These are phyloP conservation scores for Cyclostephanos tholiformis DNA, from an alignment of 108 stramenopile species.

Conservation along the genomic window DNA sequence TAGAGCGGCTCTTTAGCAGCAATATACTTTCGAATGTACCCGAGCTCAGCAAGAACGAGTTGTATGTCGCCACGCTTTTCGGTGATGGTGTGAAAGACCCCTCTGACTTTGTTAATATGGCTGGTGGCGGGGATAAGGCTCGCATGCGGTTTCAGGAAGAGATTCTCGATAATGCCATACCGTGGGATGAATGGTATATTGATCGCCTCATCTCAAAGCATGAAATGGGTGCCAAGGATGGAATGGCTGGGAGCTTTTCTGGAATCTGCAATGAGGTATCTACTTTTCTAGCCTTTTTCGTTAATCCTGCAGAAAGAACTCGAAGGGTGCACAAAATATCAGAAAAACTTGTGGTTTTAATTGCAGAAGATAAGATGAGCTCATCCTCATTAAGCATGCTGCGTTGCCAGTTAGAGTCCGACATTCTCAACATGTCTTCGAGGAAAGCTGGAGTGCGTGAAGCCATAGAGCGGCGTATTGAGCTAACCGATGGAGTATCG, in stretches of 20 bases:
- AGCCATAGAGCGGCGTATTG: slow-evolving; percentile 38
- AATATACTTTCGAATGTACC: slow-evolving; percentile 52
- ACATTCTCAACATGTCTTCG: slow-evolving; percentile 56
- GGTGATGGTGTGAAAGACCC: slow-evolving; percentile 76
- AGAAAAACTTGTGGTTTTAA: slow-evolving; percentile 45
- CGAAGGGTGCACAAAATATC: slow-evolving; percentile 52
- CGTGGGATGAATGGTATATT: slow-evolving; percentile 80
- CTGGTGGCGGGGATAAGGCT: slow-evolving; percentile 36
- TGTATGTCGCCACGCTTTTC: slow-evolving; percentile 72
- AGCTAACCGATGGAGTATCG: slow-evolving; percentile 35
- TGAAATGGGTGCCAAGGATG: slow-evolving; percentile 37
- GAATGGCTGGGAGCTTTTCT: slow-evolving; percentile 43
- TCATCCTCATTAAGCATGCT: slow-evolving; percentile 36
- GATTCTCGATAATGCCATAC: slow-evolving; percentile 52
- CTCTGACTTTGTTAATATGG: slow-evolving; percentile 71
- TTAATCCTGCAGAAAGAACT: slow-evolving; percentile 60
- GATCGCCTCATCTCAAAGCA: slow-evolving; percentile 49
- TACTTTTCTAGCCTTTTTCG: slow-evolving; percentile 59
- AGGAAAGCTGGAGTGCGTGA: slow-evolving; percentile 56
- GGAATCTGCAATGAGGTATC: slow-evolving; percentile 64
- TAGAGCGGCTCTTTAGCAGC: slow-evolving; percentile 69
- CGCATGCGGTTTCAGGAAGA: slow-evolving; percentile 42
- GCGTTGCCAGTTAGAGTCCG: slow-evolving; percentile 62
- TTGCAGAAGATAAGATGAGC: slow-evolving; percentile 22
- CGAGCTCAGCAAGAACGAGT: slow-evolving; percentile 53